A percentile compares a stretch with the other conserved stretches of the same genome.
Conservation (phyloP, 129 eudicot genomes). For the carrot (Daucus carota) region DNA sequence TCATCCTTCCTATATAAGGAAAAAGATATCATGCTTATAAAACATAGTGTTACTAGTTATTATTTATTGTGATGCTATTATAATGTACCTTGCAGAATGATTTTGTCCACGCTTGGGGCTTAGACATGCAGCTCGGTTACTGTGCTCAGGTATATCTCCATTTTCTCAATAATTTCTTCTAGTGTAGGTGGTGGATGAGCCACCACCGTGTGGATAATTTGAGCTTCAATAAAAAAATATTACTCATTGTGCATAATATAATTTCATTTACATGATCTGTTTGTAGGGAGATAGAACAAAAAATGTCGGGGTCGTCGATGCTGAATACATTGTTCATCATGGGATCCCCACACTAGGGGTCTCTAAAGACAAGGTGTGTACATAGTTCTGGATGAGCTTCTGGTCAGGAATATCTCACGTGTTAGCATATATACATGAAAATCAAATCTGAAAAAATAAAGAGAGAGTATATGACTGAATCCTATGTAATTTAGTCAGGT, state of each 20-base stretch:
- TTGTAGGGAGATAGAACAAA: slow-evolving; percentile 74
- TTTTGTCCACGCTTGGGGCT: slow-evolving; percentile 95
- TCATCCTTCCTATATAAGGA: not conserved
- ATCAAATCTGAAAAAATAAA: not conserved
- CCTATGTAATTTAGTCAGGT: not conserved
- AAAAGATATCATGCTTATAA: not conserved
- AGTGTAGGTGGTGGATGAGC: not conserved
- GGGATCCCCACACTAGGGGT: slow-evolving; percentile 82
- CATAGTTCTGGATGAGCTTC: not conserved
- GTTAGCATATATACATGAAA: not conserved
- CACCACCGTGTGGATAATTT: not conserved
- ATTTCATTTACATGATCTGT: slow-evolving; percentile 8
- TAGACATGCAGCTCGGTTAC: slow-evolving; percentile 78
- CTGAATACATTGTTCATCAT: slow-evolving; percentile 82
- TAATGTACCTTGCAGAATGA: slow-evolving; percentile 53
- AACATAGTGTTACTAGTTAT: not conserved
- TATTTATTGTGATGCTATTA: not conserved
- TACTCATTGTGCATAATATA: slow-evolving; percentile 8
- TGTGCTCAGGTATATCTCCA: slow-evolving; percentile 69
- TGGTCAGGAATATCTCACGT: not conserved
- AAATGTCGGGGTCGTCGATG: slow-evolving; percentile 85
- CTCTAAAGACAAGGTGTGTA: slow-evolving; percentile 41
- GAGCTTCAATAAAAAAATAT: not conserved
- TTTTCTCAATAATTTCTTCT: not conserved
- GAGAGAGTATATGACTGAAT: not conserved